A percentile compares a stretch with the other conserved stretches of the same genome.
Conservation (phyloP, 2,329 filamentous ascomycete genomes). For the Zymoseptoria tritici region DNA sequence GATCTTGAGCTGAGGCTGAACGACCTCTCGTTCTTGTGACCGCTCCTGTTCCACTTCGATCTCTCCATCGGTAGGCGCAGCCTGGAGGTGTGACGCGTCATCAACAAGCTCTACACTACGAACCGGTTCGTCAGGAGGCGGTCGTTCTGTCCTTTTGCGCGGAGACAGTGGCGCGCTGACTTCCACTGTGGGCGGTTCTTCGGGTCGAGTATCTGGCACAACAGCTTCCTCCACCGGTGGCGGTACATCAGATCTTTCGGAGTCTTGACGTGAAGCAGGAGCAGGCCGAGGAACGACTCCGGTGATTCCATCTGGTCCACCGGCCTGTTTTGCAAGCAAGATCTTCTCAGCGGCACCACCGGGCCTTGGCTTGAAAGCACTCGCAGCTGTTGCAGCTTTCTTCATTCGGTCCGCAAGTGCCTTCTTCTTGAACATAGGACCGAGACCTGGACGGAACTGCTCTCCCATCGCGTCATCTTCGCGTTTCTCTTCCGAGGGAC, state of each 20-base stretch:
- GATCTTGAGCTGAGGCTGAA: slow-evolving; percentile 24
- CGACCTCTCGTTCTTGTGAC: slow-evolving; percentile 21
- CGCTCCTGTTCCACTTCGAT: slow-evolving; percentile 10
- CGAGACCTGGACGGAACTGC: slow-evolving; percentile 64
- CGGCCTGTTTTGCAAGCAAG: slow-evolving; percentile 45
- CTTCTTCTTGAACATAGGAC: slow-evolving; percentile 84
- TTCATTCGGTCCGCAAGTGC: slow-evolving; percentile 65
- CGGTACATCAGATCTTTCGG: slow-evolving; percentile 4
- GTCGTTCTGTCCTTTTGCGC: slow-evolving; percentile 8
- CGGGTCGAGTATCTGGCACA: slow-evolving; percentile 1
- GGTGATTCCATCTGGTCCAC: slow-evolving; percentile 79
- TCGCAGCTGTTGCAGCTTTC: slow-evolving; percentile 67
- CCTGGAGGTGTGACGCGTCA: slow-evolving; percentile 8
- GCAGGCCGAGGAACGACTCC: slow-evolving; percentile 74
- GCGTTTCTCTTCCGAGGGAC: slow-evolving; percentile 15
- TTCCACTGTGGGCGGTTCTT: slow-evolving; percentile 18
- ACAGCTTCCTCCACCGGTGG: background rate
- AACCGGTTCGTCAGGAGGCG: slow-evolving; percentile 1
- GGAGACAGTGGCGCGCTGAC: slow-evolving; percentile 23
- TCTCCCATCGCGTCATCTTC: slow-evolving; percentile 26
- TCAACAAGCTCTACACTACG: slow-evolving; percentile 21
- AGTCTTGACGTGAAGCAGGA: slow-evolving; percentile 41
- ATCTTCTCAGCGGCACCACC: slow-evolving; percentile 80
- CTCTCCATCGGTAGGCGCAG: slow-evolving; percentile 14
- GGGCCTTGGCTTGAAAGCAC: slow-evolving; percentile 73